Percentiles rank a stretch among this genome's conserved stretches.
Conservation (phyloP, 139 green algal genomes). For the Pleodorina starrii region DNA sequence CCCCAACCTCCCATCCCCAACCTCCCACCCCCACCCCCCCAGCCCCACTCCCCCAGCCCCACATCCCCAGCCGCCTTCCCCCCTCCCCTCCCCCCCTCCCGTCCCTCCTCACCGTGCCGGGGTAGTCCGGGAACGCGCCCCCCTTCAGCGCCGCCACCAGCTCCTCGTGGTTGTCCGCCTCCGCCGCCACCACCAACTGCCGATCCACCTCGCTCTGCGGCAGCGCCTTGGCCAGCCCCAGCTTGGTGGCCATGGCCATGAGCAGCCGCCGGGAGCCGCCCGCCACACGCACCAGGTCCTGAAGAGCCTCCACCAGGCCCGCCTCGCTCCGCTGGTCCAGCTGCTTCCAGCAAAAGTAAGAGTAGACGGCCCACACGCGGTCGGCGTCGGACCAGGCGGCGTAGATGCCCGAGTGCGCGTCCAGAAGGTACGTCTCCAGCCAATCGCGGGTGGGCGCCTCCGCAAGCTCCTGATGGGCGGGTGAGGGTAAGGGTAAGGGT, state of each 20-base stretch:
- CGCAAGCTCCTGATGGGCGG: background rate
- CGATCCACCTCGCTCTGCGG: background rate
- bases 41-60: too few species aligned
- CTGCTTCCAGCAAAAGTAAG: conserved; percentile 38
- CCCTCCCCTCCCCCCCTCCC: too few species aligned
- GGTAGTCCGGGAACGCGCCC: background rate
- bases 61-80: too few species aligned
- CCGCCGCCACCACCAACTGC: background rate
- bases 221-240: background rate
- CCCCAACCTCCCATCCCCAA: too few species aligned
- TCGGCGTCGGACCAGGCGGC: background rate
- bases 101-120: background rate
- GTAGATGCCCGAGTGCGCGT: conserved; percentile 24
- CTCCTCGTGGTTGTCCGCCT: background rate
- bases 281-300: conserved; percentile 12
- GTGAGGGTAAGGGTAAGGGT: too few species aligned
- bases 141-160: background rate
- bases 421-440: conserved; percentile 10
- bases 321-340: conserved; percentile 9
- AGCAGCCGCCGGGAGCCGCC: background rate
- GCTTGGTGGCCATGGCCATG: conserved; percentile 12
- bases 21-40: too few species aligned
- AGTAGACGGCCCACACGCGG: conserved; percentile 29
- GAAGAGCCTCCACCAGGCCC: conserved; percentile 13
- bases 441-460: conserved; percentile 12